Percentiles rank a stretch among this genome's conserved stretches.
Evolutionary conservation across 2,329 filamentous ascomycete genomes (phyloP).

Genomic region (Apiospora kogelbergensis): DNA sequence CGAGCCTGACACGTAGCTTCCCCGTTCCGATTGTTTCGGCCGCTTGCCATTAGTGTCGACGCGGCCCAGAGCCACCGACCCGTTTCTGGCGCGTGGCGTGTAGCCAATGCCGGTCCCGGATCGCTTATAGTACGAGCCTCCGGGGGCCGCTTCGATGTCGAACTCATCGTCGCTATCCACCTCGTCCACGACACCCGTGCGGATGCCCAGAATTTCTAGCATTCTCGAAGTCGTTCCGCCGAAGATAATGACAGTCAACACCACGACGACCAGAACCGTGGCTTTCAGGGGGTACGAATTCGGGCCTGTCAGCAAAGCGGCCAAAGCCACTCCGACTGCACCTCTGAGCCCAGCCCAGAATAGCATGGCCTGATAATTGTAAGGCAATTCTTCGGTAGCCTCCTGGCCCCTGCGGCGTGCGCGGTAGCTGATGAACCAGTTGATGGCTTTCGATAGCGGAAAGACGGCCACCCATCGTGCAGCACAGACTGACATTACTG

Average conservation of each 20-base stretch:
- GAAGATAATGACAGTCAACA: slow-evolving; percentile 97
- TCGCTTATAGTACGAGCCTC: slow-evolving; percentile 78
- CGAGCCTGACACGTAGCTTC: slow-evolving; percentile 55
- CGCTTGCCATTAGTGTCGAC: slow-evolving; percentile 39
- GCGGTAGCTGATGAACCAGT: slow-evolving; percentile 87
- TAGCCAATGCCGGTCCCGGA: slow-evolving; percentile 76
- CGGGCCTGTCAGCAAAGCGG: slow-evolving; percentile 79
- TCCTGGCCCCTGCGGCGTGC: slow-evolving; percentile 74
- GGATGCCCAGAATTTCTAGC: slow-evolving; percentile 95
- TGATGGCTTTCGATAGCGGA: slow-evolving; percentile 84
- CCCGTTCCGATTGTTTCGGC: slow-evolving; percentile 31
- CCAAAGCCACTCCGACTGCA: slow-evolving; percentile 91
- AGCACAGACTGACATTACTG: slow-evolving; percentile 85
- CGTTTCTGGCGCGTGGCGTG: slow-evolving; percentile 63
- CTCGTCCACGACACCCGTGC: slow-evolving; percentile 94
- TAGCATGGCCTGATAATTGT: slow-evolving; percentile 98
- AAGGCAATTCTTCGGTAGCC: slow-evolving; percentile 83
- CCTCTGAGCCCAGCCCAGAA: slow-evolving; percentile 97
- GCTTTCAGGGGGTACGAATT: slow-evolving; percentile 84
- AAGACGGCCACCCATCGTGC: slow-evolving; percentile 95
- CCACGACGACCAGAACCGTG: slow-evolving; percentile 95
- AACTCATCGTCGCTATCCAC: slow-evolving; percentile 98
- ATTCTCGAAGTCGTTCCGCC: slow-evolving; percentile 96
- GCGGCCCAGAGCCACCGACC: slow-evolving; percentile 58
- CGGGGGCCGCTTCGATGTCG: slow-evolving; percentile 79